Evolutionary conservation across 2,329 filamentous ascomycete species (phyloP), one percentile per base, ranked within the genome.

Genomic region (Aspergillus phoenicis): DNA sequence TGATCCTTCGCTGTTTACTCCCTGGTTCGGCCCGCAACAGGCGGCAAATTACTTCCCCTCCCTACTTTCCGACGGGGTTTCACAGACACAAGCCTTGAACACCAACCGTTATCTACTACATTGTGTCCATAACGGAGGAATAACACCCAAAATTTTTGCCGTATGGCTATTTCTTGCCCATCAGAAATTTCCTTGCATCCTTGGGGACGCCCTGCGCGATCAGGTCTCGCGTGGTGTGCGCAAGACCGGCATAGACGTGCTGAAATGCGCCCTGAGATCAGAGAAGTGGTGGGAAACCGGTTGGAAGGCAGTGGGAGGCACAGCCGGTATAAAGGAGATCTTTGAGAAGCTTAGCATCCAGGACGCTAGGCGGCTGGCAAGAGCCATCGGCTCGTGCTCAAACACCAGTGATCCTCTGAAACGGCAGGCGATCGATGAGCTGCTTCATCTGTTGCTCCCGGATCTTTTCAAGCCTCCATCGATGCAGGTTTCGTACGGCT

Each of bases 341-440:
- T 57, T 57, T 11, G 41, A 57, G 43, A 49, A 36, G 54, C n/a
- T 57, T 4, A 57, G 54, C 28, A 17, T 57, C 5, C 22, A 49
- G n/a, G 54, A 57, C 20, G 54, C 22, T 1, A 48, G 48, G 39
- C 8, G 6, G 6, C 26, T 57, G n/a, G 39, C 54, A 8, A 48
- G n/a, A 49, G 54, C 54, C n/a, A 36, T 57, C 30, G 54, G 54
- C n/a, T 24, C 30, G 13, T 57, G 39, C 8, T 22, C 28, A 15
- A 33, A 36, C 15, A 36, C 54, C 28, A 17, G 20, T 4, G 43
- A 49, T 38, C 13, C 39, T n/a, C n/a, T 41, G 7, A 49, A 49
- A 49, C 22, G 15, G 17, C 39, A 20, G 8, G 39, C 17, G 8
- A 17, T 43, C 8, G n/a, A 43, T 43, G 39, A 43, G n/a, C 39